Evolutionary conservation across 371 early-diverging fungal genomes (phyloP), one percentile per base, ranked within the genome.

Genomic region (Polyrhizophydium stewartii): DNA sequence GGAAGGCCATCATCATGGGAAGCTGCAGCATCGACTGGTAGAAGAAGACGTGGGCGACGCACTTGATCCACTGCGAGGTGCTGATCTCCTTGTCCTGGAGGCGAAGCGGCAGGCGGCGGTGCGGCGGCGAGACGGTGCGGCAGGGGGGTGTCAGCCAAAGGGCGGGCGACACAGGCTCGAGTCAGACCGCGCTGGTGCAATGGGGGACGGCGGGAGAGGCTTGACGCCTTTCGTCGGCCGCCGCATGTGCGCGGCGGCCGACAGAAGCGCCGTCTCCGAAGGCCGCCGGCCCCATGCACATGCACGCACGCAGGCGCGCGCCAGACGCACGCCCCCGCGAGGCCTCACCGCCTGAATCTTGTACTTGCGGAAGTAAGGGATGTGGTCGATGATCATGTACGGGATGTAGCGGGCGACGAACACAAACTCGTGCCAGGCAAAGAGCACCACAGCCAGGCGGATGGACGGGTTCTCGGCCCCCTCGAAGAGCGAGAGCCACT

Each of bases 1-100:
- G 86, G 78, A 96, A 96, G 21, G 77, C 71, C 47, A 91, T 79
- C 76, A 92, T 89, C 76, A 93, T 76, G 58, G 95, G 95, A 30
- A 89, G 83, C 76, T 92, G 90, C 63, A 89, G 82, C 31, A 85
- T 33, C 67, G 90, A 84, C 61, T 94, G 94, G 52, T 74, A 74
- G 58, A 84, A 74, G 27, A 94, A 67, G 17, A 93, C 89, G 60
- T 81, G 75, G 32, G 73, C 73, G 35, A 88, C 72, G 64, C 92
- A 92, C 61, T 85, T 89, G 87, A 88, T 88, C 68, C 87, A 83
- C 64, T 87, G 82, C 49, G 68, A 81, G 25, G 68, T 56, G 0
- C 89, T 86, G 64, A 88, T 86, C 30, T 72, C 75, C 74, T 90
- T 89, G 55, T 81, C 83, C 79, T 86, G 65, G 33, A 59, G 33